Evolutionary conservation across 2,329 filamentous ascomycete species (phyloP).

Genomic region (Hymenoscyphus fructigenus): DNA sequence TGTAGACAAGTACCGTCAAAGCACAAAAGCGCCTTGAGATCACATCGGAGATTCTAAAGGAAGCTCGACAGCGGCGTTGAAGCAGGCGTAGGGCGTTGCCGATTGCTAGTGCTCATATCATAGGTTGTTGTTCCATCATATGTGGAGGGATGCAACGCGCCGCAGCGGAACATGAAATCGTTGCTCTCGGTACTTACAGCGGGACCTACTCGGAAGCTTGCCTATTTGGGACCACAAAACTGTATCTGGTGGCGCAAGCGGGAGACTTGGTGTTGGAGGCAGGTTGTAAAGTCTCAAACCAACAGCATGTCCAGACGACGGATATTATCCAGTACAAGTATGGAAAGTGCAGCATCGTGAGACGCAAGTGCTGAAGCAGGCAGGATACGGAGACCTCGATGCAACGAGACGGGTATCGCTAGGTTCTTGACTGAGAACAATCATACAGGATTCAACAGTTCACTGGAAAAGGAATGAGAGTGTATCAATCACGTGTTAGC

Average conservation of each 20-base stretch:
- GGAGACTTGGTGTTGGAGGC: background rate
- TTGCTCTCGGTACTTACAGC: constrained; percentile 11
- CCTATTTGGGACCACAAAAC: constrained; percentile 1
- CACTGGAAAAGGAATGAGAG: background rate
- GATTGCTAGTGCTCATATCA: background rate
- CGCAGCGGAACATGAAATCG: constrained; percentile 13
- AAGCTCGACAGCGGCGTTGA: background rate
- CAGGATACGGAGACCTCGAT: background rate
- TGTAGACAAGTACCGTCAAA: background rate
- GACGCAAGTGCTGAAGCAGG: background rate
- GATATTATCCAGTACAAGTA: background rate
- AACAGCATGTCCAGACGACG: background rate
- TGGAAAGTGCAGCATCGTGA: background rate
- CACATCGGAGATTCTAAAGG: background rate
- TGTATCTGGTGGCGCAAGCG: background rate
- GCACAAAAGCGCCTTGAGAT: constrained; percentile 1
- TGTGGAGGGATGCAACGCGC: constrained; percentile 1
- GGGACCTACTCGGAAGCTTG: constrained; percentile 10
- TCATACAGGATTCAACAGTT: background rate
- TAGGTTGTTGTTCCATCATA: background rate
- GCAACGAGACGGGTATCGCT: background rate
- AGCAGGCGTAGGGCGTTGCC: background rate
- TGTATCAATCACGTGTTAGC: background rate
- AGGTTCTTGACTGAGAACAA: background rate
- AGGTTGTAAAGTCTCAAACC: background rate